Conservation (phyloP, 257 asterid species). For the Solanum neorickii region DNA sequence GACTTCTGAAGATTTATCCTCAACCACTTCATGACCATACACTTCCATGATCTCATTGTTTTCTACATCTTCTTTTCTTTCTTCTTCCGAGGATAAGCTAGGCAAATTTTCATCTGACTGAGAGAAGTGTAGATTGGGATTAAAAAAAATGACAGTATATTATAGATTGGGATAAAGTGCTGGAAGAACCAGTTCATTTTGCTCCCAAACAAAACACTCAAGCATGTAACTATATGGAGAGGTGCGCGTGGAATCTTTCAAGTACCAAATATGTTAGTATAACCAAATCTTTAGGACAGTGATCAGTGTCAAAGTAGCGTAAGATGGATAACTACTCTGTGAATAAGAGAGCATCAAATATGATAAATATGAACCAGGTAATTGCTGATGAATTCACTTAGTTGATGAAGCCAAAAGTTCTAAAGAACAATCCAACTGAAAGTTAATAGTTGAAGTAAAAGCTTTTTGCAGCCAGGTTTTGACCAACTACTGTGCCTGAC, state of each 20-base stretch:
- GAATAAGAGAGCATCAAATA: background rate
- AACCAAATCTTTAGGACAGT: background rate
- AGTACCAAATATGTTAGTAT: background rate
- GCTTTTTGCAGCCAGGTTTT: background rate
- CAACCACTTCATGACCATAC: slow-evolving; percentile 18
- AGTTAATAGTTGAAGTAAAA: background rate
- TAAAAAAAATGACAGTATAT: no score
- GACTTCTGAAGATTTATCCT: slow-evolving; percentile 12
- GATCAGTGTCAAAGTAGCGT: background rate
- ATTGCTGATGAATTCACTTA: background rate
- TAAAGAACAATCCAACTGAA: background rate
- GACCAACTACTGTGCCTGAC: background rate
- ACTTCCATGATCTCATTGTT: slow-evolving; percentile 22
- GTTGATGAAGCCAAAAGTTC: background rate
- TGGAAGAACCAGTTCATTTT: background rate
- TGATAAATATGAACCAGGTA: background rate
- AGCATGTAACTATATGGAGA: background rate
- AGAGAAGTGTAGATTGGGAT: background rate
- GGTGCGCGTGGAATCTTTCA: background rate
- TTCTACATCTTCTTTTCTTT: slow-evolving; percentile 16
- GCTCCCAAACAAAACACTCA: background rate
- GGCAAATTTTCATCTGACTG: slow-evolving; percentile 16
- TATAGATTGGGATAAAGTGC: background rate
- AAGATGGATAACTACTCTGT: background rate
- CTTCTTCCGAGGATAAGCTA: slow-evolving; percentile 14